phyloP scores from a whole-genome alignment of 2,329 filamentous ascomycete species.

The Podosphaera leucotricha region DNA sequence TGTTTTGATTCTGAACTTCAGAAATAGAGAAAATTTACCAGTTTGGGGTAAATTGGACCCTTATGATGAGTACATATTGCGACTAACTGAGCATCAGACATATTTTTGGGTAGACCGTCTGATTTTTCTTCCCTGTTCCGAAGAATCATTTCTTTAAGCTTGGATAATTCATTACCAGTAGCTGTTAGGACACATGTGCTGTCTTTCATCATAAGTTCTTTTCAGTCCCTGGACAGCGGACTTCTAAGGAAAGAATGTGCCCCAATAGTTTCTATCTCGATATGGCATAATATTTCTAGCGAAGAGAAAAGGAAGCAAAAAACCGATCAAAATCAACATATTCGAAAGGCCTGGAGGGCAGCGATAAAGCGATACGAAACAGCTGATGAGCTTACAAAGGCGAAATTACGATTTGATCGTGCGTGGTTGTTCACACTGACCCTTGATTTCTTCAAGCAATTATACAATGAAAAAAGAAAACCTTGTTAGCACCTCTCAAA shows the following conservation, averaged over 20 bases:
- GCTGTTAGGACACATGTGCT: constrained; percentile 61
- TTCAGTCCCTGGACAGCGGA: constrained; percentile 75
- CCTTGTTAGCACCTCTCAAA: constrained; percentile 18
- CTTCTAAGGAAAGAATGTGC: constrained; percentile 92
- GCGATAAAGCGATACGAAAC: constrained; percentile 68
- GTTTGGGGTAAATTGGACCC: constrained; percentile 45
- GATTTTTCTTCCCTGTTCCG: constrained; percentile 81
- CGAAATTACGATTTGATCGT: constrained; percentile 67
- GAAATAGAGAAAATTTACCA: constrained; percentile 64
- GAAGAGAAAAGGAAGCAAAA: constrained; percentile 50
- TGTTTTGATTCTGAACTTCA: constrained; percentile 66
- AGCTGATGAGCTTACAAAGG: constrained; percentile 57
- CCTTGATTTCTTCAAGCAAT: constrained; percentile 53
- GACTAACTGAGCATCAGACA: constrained; percentile 22
- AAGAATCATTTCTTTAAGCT: constrained; percentile 65
- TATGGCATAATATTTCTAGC: constrained; percentile 80
- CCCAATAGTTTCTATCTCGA: constrained; percentile 76
- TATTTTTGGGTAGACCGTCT: constrained; percentile 52
- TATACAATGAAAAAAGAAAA: constrained; percentile 34
- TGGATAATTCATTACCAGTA: constrained; percentile 43
- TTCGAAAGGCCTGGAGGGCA: constrained; percentile 80
- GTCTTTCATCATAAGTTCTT: constrained; percentile 72
- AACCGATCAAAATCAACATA: constrained; percentile 46
- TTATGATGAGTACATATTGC: too few relatives aligned
- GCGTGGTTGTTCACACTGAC: constrained; percentile 79